These are phyloP conservation scores for Sherardia arvensis DNA, from an alignment of 257 asterid species.

Conservation along the genomic window DNA sequence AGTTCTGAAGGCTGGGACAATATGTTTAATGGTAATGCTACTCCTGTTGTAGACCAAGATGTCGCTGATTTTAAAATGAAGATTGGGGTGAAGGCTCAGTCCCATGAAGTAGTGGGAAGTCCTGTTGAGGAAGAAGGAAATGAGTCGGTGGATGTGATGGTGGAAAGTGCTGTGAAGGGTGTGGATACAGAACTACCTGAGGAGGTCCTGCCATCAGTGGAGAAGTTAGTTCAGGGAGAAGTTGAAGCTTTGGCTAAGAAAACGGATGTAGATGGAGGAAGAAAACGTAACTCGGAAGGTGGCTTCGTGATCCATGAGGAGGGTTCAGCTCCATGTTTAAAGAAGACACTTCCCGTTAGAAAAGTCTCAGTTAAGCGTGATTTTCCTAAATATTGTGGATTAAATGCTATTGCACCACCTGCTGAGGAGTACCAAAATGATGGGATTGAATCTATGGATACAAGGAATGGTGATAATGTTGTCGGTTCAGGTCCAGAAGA, in stretches of 20 bases:
- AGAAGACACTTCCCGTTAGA: conserved; percentile 47
- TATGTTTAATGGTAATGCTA: neutral
- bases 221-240: conserved; percentile 25
- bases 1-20: neutral
- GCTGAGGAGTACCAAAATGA: conserved; percentile 19
- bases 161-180: conserved; percentile 20
- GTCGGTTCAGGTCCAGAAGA: conserved; percentile 18
- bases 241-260: conserved; percentile 14
- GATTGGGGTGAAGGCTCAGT: neutral
- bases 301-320: conserved; percentile 17
- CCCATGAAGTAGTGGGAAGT: conserved; percentile 5
- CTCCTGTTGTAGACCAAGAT: neutral
- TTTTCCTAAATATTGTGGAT: conserved; percentile 82
- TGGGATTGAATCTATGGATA: conserved; percentile 16
- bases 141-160: conserved; percentile 31
- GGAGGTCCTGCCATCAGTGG: conserved; percentile 15
- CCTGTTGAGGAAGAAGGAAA: conserved; percentile 5
- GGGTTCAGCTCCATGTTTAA: conserved; percentile 20
- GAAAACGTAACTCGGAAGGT: conserved; percentile 11
- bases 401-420: too few relatives aligned
- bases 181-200: conserved; percentile 16
- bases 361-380: conserved; percentile 71
- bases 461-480: conserved; percentile 3
- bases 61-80: neutral
- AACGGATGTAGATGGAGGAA: conserved; percentile 15